A percentile compares a stretch with the other conserved stretches of the same genome.
phyloP scores from a whole-genome alignment of 306 rosid genomes.

The Begonia fuchsioides region DNA sequence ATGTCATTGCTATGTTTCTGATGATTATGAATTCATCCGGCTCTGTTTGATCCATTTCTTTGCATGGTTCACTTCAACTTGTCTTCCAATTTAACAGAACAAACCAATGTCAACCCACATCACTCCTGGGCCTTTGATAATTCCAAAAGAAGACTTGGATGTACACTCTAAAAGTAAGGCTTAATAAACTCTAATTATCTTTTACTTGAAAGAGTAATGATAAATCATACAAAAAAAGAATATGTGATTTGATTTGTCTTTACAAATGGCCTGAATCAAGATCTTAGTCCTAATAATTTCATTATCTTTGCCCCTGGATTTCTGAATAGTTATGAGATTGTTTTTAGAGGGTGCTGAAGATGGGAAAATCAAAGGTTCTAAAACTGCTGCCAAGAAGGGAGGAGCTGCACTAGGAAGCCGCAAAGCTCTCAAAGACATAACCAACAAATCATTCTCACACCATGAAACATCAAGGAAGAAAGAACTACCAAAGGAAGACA shows the following conservation, averaged over 20 bases:
- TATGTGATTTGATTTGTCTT: neutral
- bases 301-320: no score
- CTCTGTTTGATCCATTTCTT: no score
- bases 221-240: no score
- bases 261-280: no score
- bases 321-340: no score
- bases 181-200: neutral
- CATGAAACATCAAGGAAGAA: slow-evolving; percentile 21
- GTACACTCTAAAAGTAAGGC: slow-evolving; percentile 22
- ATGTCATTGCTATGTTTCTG: no score
- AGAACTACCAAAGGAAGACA: slow-evolving; percentile 23
- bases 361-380: slow-evolving; percentile 16
- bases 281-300: no score
- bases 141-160: slow-evolving; percentile 32
- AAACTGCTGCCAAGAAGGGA: slow-evolving; percentile 25
- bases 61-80: no score
- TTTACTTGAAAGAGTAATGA: neutral
- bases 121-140: slow-evolving; percentile 19
- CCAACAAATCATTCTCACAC: slow-evolving; percentile 25
- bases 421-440: slow-evolving; percentile 39
- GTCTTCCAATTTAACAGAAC: no score
- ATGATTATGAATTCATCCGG: no score
- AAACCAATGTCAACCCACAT: slow-evolving; percentile 20
- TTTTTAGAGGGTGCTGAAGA: slow-evolving; percentile 15
- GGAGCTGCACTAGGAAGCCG: slow-evolving; percentile 12